Percentiles rank a stretch among this genome's conserved stretches.
phyloP scores from a whole-genome alignment of 192 early-diverging fungal genomes.

The Kickxella alabastrina region DNA sequence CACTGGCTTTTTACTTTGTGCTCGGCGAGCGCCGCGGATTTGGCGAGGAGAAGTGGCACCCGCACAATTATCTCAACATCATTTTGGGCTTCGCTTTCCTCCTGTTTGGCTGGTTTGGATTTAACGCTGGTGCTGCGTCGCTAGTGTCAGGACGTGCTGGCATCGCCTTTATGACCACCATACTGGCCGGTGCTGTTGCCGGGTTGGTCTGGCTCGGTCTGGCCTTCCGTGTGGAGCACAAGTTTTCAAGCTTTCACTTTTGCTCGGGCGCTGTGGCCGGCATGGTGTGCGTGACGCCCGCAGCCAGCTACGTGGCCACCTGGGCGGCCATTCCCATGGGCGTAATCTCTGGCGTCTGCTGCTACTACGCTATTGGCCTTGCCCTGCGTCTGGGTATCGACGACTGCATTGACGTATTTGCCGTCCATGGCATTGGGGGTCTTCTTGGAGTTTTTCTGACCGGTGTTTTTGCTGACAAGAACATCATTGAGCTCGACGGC shows the following conservation, averaged over 20 bases:
- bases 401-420: slow-evolving; percentile 81
- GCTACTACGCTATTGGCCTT: slow-evolving; percentile 60
- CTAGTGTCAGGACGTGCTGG: slow-evolving; percentile 68
- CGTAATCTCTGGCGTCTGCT: slow-evolving; percentile 58
- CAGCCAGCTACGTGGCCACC: slow-evolving; percentile 69
- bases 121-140: slow-evolving; percentile 80
- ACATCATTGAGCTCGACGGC: slow-evolving; percentile 67
- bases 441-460: slow-evolving; percentile 81
- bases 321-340: slow-evolving; percentile 77
- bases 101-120: slow-evolving; percentile 92
- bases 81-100: slow-evolving; percentile 76
- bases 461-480: slow-evolving; percentile 83
- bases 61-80: slow-evolving; percentile 81
- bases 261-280: slow-evolving; percentile 88
- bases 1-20: slow-evolving; percentile 78
- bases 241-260: slow-evolving; percentile 77
- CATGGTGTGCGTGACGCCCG: slow-evolving; percentile 86
- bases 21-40: slow-evolving; percentile 72
- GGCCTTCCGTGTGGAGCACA: slow-evolving; percentile 67
- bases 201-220: slow-evolving; percentile 69
- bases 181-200: slow-evolving; percentile 65
- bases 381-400: slow-evolving; percentile 69
- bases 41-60: slow-evolving; percentile 57
- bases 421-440: slow-evolving; percentile 70
- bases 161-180: slow-evolving; percentile 72